A percentile compares a stretch with the other conserved stretches of the same genome.
Evolutionary conservation across 2,329 filamentous ascomycete genomes (phyloP).

Genomic region (Sarocladiaceae sp.): DNA sequence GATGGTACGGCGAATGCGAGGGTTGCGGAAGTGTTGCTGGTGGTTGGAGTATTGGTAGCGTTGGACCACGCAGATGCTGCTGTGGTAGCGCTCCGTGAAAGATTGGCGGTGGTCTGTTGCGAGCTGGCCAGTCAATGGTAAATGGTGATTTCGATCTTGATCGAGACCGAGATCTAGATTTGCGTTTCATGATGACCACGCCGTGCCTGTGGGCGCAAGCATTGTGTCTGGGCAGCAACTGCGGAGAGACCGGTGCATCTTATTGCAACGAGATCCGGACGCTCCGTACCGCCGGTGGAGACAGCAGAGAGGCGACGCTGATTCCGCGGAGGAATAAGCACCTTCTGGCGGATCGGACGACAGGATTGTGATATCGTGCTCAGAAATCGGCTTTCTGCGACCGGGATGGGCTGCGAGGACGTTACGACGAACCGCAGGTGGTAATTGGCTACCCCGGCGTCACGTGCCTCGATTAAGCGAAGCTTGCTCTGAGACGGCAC

Average conservation of each 20-base stretch:
- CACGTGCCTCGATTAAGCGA: neutral
- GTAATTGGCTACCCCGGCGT: neutral
- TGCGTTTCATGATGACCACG: neutral
- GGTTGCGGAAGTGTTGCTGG: slow-evolving; percentile 18
- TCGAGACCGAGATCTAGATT: neutral
- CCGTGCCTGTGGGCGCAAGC: neutral
- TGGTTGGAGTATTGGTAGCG: neutral
- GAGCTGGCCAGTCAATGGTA: neutral
- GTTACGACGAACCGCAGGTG: neutral
- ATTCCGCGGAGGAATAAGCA: no score
- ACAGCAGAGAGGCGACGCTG: no score
- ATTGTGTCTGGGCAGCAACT: neutral
- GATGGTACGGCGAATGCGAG: slow-evolving; percentile 11
- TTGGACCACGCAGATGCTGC: neutral
- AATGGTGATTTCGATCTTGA: neutral
- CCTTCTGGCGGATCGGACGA: no score
- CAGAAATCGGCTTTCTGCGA: neutral
- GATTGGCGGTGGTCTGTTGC: neutral
- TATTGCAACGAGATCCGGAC: no score
- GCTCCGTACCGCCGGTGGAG: no score
- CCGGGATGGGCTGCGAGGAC: neutral
- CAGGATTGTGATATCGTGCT: neutral
- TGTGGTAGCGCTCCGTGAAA: neutral
- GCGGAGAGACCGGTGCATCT: no score
- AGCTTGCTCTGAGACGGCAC: no score